Base-by-base conservation (phyloP, 257 asterid species). In the Solanum medicagineum region DNA sequence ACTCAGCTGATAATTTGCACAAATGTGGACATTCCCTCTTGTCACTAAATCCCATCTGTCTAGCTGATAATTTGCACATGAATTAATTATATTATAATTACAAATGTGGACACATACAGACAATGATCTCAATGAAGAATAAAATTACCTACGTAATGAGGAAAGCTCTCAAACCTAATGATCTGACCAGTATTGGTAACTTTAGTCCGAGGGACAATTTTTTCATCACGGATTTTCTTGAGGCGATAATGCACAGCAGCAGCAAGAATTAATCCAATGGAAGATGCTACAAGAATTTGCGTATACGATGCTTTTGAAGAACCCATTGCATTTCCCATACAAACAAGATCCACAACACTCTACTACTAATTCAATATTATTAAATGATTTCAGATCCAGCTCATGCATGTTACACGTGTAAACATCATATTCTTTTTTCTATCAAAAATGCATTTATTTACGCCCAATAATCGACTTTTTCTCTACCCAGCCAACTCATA, bases 91-190 rank as follows among this genome's bases (percentile, higher is more conserved):
- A 32, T 32, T 32, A 32, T 32, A 32, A 32, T 32, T 32, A 32
- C 36, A 32, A 32, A 32, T 32, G 36, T 32, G 36, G 36, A 32
- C 36, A 32, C 36, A 32, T 12, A 59, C 29, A 59, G 7, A 59
- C n/a, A n/a, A 26, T 20, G 7, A 63, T 40, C 9, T 40, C 9
- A 65, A 40, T 40, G 8, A 70, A 19, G 22, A 19, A 17, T 11
- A 24, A 24, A 49, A 54, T 92, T 94, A 97, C 99, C 99, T 90
- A 97, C 98, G 84, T 97, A 97, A 77, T 97, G 97, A 45, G 98
- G 90, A 91, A 97, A 97, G 86, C 90, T 92, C 83, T 97, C 99
- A 11, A 94, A 87, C 94, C 90, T 88, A 49, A 92, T 20, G 83
- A 92, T 89, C 90, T 95, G 97, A 53, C 94, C 98, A 2, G 93